These are phyloP conservation scores for Skeletonema grethae DNA, from an alignment of 108 stramenopile genomes.

Conservation along the genomic window DNA sequence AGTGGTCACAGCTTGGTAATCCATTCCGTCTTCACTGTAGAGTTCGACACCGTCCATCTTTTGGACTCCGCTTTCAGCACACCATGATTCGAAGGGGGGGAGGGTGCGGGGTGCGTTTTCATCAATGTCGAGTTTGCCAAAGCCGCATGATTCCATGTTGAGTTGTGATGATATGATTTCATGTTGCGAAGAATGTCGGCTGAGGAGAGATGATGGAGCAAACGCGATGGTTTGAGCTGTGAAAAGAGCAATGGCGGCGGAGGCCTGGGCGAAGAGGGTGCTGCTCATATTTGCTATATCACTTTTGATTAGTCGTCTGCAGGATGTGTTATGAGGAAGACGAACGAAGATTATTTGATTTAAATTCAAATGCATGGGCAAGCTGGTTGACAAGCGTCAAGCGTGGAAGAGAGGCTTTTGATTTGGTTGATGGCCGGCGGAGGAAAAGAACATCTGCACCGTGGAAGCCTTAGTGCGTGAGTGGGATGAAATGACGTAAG, in stretches of 20 bases:
- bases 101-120: constrained; percentile 40
- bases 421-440: not conserved
- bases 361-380: not conserved
- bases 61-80: constrained; percentile 37
- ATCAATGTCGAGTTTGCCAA: constrained; percentile 13
- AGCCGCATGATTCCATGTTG: constrained; percentile 1
- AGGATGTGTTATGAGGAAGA: not conserved
- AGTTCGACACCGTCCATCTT: constrained; percentile 44
- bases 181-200: not conserved
- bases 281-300: not conserved
- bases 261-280: not conserved
- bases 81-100: constrained; percentile 39
- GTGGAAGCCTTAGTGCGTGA: not conserved
- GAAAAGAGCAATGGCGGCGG: not conserved
- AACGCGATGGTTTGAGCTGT: constrained; percentile 2
- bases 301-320: not conserved
- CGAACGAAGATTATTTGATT: not conserved
- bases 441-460: not conserved
- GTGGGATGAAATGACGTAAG: not conserved
- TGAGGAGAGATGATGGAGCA: not conserved
- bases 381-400: not conserved
- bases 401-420: not conserved
- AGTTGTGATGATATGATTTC: not conserved
- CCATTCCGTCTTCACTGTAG: constrained; percentile 43
- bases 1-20: constrained; percentile 40